phyloP scores from a whole-genome alignment of 345 rosid species.

The Eucalyptus erythrocorys region DNA sequence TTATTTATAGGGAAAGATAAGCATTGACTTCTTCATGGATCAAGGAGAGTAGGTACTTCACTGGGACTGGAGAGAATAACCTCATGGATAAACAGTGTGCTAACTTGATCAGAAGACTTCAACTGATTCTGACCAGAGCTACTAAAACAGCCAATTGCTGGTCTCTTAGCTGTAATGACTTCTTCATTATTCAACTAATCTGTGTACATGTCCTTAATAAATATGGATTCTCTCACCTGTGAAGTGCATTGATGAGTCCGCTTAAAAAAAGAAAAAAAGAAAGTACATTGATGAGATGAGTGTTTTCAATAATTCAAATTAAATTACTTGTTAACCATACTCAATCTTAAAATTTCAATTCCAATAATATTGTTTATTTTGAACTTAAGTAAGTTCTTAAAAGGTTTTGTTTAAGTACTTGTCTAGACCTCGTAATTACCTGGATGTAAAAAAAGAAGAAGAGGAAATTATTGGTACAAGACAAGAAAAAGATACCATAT shows the following conservation, averaged over 20 bases:
- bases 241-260: neutral
- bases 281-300: neutral
- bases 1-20: neutral
- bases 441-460: accelerated
- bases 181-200: neutral
- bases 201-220: neutral
- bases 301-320: neutral
- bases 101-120: neutral
- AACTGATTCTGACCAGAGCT: neutral
- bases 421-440: too few relatives aligned
- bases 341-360: neutral
- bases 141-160: neutral
- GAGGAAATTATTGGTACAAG: too few relatives aligned
- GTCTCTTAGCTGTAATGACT: neutral
- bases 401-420: too few relatives aligned
- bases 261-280: neutral
- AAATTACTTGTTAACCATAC: neutral
- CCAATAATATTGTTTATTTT: neutral
- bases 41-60: neutral
- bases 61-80: neutral
- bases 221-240: neutral
- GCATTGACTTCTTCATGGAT: neutral
- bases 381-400: too few relatives aligned
- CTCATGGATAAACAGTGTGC: neutral
- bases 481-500: too few relatives aligned